A percentile compares a stretch with the other conserved stretches of the same genome.
These are phyloP conservation scores for Penicillium longicatenatum DNA, from an alignment of 495 filamentous ascomycete genomes.

Conservation along the genomic window DNA sequence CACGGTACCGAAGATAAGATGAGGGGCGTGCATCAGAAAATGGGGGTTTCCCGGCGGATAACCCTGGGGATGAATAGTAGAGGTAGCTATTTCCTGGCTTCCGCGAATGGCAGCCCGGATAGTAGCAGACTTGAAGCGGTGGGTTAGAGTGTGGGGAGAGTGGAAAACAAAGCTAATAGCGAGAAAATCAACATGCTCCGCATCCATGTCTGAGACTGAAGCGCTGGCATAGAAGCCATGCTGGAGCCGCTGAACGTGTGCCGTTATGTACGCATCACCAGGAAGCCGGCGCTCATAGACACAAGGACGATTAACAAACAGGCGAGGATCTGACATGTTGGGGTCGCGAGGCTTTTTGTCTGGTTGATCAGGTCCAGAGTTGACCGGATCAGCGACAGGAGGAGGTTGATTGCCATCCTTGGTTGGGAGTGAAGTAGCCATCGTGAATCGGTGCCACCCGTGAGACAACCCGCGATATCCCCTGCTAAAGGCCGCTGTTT, in stretches of 20 bases:
- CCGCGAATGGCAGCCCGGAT: conserved; percentile 42
- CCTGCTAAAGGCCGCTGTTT: conserved; percentile 5
- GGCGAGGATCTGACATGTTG: conserved; percentile 45
- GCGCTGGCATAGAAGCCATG: conserved; percentile 50
- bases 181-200: conserved; percentile 54
- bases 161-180: conserved; percentile 54
- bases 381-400: not conserved
- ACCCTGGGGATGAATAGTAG: conserved; percentile 7
- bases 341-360: conserved; percentile 25
- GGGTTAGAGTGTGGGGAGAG: conserved; percentile 37
- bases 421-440: conserved; percentile 1
- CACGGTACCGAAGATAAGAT: conserved; percentile 54
- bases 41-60: conserved; percentile 32
- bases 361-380: conserved; percentile 1
- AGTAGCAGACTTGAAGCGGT: conserved; percentile 52
- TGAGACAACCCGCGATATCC: not conserved
- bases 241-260: conserved; percentile 53
- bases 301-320: conserved; percentile 47
- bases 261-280: conserved; percentile 52
- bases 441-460: not conserved
- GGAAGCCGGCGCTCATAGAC: conserved; percentile 55
- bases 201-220: conserved; percentile 40
- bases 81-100: conserved; percentile 11
- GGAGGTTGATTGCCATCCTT: conserved; percentile 3
- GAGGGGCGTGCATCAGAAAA: conserved; percentile 55